Evolutionary conservation across 495 filamentous ascomycete genomes (phyloP).

Genomic region (Pyronema domesticum): DNA sequence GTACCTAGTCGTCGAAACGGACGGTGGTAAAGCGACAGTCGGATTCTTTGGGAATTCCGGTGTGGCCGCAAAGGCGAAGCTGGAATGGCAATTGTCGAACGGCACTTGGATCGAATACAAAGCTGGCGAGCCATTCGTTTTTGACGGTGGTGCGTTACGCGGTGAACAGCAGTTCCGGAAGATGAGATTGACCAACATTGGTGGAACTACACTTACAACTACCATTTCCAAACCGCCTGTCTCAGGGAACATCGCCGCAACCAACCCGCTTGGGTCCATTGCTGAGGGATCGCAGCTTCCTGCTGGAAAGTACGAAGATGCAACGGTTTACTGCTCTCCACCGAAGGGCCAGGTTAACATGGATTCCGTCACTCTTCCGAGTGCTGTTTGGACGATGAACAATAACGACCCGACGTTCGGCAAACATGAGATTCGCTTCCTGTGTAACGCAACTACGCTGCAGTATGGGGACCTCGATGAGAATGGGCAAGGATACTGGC

Average conservation of each 20-base stretch:
- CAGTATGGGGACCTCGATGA: conserved; percentile 20
- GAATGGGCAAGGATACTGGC: conserved; percentile 13
- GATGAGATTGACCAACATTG: conserved; percentile 27
- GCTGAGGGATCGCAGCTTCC: conserved; percentile 26
- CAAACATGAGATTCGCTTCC: conserved; percentile 23
- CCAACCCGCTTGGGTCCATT: conserved; percentile 25
- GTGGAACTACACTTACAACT: conserved; percentile 25
- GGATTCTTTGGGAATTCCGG: conserved; percentile 25
- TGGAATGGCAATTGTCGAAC: conserved; percentile 28
- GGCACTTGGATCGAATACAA: conserved; percentile 27
- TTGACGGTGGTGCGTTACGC: conserved; percentile 23
- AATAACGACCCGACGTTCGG: conserved; percentile 26
- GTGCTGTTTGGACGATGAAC: conserved; percentile 25
- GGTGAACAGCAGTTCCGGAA: conserved; percentile 21
- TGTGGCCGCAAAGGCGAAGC: conserved; percentile 18
- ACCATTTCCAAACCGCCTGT: conserved; percentile 31
- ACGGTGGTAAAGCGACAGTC: conserved; percentile 24
- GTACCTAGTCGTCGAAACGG: conserved; percentile 21
- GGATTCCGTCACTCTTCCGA: conserved; percentile 12
- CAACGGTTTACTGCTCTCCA: conserved; percentile 26
- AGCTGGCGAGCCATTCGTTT: conserved; percentile 22
- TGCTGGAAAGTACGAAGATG: conserved; percentile 21
- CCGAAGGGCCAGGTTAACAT: conserved; percentile 30
- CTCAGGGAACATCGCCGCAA: conserved; percentile 27
- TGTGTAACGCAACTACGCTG: conserved; percentile 21